phyloP scores from a whole-genome alignment of 202 grass and related monocot species.

The Setaria italica region DNA sequence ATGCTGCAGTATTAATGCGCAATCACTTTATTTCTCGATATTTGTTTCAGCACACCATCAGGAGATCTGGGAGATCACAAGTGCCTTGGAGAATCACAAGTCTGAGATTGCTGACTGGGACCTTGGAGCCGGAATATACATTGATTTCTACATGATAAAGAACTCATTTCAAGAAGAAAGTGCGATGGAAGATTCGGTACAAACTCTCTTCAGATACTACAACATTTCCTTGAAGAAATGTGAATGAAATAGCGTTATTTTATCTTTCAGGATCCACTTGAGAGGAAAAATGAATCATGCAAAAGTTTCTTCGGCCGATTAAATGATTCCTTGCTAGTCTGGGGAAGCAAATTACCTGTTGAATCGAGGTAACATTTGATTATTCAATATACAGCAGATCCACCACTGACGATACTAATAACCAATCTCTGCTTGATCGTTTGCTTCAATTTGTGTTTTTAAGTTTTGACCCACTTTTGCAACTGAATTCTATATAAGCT shows the following conservation, averaged over 20 bases:
- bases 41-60: constrained; percentile 67
- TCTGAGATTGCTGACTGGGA: constrained; percentile 97
- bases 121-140: constrained; percentile 75
- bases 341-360: constrained; percentile 87
- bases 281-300: constrained; percentile 76
- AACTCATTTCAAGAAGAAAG: constrained; percentile 74
- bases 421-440: not conserved
- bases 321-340: constrained; percentile 82
- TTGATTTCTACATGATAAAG: constrained; percentile 63
- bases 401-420: constrained; percentile 7
- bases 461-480: not conserved
- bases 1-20: not conserved
- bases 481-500: not conserved
- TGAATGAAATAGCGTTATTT: constrained; percentile 17
- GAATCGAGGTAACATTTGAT: constrained; percentile 71
- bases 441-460: not conserved
- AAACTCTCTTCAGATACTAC: not conserved
- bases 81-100: constrained; percentile 75
- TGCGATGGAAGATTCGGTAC: constrained; percentile 69
- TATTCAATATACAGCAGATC: constrained; percentile 4
- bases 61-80: constrained; percentile 87
- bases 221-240: constrained; percentile 16
- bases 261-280: constrained; percentile 73
- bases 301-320: constrained; percentile 70
- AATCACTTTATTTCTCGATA: constrained; percentile 17